Conservation (phyloP, 768 basidiomycete species). For the Paxillus ammoniavirescens region DNA sequence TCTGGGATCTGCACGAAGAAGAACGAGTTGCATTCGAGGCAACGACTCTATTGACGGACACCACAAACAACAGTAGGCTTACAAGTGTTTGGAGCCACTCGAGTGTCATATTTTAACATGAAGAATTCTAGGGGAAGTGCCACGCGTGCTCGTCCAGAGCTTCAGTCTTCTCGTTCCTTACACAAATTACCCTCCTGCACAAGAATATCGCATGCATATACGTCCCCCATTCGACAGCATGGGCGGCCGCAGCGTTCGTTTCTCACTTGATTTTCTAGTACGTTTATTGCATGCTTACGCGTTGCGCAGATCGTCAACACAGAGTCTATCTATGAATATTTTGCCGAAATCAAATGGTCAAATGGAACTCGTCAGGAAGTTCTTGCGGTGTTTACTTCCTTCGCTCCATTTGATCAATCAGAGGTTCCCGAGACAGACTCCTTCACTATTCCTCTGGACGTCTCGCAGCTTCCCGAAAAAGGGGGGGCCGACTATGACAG, state of each 20-base stretch:
- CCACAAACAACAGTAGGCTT: too few species aligned
- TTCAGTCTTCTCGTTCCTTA: constrained; percentile 19
- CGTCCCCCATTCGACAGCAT: too few species aligned
- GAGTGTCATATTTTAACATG: too few species aligned
- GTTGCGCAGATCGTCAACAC: not conserved
- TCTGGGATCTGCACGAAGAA: too few species aligned
- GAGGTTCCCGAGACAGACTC: not conserved
- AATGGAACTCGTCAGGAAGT: constrained; percentile 10
- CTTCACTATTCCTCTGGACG: not conserved
- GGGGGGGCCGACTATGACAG: not conserved
- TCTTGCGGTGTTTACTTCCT: not conserved
- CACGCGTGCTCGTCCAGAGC: constrained; percentile 1
- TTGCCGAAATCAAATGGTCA: constrained; percentile 9
- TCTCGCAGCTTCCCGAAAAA: not conserved
- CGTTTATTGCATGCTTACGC: too few species aligned
- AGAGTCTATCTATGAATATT: constrained; percentile 20
- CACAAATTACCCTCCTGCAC: constrained; percentile 18
- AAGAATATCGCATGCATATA: not conserved
- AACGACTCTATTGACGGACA: not conserved
- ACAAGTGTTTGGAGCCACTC: too few species aligned
- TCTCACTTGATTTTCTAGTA: not conserved
- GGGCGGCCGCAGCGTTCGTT: not conserved
- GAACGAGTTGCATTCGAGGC: too few species aligned
- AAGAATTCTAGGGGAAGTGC: too few species aligned
- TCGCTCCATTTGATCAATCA: not conserved